Conservation (phyloP, 2,329 filamentous ascomycete genomes). For the Fusarium miscanthi region DNA sequence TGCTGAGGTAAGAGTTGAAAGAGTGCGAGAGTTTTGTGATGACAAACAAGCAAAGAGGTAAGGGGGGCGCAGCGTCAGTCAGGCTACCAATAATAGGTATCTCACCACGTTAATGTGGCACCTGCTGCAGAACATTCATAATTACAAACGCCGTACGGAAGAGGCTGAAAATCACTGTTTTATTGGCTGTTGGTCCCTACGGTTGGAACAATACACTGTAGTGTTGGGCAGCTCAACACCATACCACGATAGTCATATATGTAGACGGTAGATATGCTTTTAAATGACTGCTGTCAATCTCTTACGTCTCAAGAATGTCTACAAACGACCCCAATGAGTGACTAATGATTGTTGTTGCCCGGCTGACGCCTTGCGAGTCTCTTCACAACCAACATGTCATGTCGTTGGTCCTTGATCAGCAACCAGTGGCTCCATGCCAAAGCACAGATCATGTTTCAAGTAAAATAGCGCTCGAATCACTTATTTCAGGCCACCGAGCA, state of each 20-base stretch:
- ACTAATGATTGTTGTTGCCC: background rate
- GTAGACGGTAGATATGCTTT: too few species aligned
- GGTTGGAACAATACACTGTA: background rate
- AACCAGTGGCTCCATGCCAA: background rate
- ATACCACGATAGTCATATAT: background rate
- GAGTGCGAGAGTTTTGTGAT: background rate
- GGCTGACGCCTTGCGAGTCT: background rate
- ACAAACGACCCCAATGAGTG: too few species aligned
- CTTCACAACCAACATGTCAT: background rate
- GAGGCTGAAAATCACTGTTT: background rate
- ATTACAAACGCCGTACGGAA: background rate
- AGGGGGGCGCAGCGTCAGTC: too few species aligned
- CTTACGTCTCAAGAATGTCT: too few species aligned
- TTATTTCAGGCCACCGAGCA: background rate
- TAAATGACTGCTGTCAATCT: too few species aligned
- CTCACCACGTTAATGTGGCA: background rate
- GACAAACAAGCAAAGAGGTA: background rate
- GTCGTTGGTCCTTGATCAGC: background rate
- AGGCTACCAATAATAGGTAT: background rate
- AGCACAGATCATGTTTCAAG: background rate
- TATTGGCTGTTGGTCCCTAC: background rate
- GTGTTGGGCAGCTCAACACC: background rate
- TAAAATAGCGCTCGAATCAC: background rate
- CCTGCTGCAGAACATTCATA: background rate
- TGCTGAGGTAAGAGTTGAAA: too few species aligned